phyloP scores from a whole-genome alignment of 2,329 filamentous ascomycete species.

The Pseudogymnoascus sp. region DNA sequence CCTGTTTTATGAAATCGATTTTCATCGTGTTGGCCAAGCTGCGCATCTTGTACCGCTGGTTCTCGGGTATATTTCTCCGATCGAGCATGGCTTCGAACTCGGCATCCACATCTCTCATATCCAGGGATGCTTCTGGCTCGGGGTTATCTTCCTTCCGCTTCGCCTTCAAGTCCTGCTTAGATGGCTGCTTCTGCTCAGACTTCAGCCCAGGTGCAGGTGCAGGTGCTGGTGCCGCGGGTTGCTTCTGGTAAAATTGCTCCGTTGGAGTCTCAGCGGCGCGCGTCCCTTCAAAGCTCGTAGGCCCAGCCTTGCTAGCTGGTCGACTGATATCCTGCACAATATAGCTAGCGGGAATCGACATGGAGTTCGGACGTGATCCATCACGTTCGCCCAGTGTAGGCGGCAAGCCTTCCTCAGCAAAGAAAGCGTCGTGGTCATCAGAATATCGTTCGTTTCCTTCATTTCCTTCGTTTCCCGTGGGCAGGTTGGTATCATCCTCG shows the following conservation, averaged over 20 bases:
- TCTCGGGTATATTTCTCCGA: slow-evolving; percentile 84
- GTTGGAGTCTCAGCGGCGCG: not conserved
- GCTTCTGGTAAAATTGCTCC: slow-evolving; percentile 1
- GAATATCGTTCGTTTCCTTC: slow-evolving; percentile 21
- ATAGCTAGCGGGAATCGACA: slow-evolving; percentile 29
- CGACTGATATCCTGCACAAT: slow-evolving; percentile 28
- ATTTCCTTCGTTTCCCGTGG: slow-evolving; percentile 19
- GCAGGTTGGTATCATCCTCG: slow-evolving; percentile 29
- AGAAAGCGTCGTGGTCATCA: slow-evolving; percentile 17
- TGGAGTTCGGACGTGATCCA: slow-evolving; percentile 23
- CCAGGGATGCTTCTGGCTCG: slow-evolving; percentile 27
- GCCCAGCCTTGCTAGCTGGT: slow-evolving; percentile 17
- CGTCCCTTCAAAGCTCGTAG: not conserved
- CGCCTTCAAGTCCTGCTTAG: not conserved
- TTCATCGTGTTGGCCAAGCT: slow-evolving; percentile 85
- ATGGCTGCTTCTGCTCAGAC: not conserved
- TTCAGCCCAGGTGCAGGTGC: not conserved
- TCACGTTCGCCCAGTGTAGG: slow-evolving; percentile 23
- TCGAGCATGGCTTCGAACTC: slow-evolving; percentile 63
- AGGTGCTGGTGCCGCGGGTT: not conserved
- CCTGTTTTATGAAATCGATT: slow-evolving; percentile 87
- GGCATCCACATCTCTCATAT: slow-evolving; percentile 47
- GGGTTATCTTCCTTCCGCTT: not conserved
- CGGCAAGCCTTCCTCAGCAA: slow-evolving; percentile 14
- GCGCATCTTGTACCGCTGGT: slow-evolving; percentile 92